Evolutionary conservation across 1,139 yeast genomes (phyloP).

Genomic region (Yamadazyma atlantica): DNA sequence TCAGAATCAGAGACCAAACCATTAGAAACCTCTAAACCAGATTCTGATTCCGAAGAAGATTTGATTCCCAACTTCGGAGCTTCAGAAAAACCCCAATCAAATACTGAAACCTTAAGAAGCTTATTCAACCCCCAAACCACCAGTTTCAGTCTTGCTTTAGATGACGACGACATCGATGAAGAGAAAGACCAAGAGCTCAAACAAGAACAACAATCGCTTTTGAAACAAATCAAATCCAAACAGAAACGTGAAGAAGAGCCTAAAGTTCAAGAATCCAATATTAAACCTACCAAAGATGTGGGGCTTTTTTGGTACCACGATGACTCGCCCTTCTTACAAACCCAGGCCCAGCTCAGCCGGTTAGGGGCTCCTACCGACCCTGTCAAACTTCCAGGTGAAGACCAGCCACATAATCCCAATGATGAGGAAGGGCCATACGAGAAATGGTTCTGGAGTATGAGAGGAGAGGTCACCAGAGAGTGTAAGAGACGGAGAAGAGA

Average conservation of each 20-base stretch:
- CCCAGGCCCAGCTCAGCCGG: conserved; percentile 77
- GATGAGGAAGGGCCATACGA: conserved; percentile 61
- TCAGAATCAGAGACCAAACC: conserved; percentile 4
- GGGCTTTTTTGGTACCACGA: conserved; percentile 82
- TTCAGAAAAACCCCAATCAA: conserved; percentile 24
- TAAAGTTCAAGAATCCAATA: not conserved
- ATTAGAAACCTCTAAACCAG: too few relatives aligned
- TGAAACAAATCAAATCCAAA: conserved; percentile 32
- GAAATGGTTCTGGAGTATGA: conserved; percentile 74
- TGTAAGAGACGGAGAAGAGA: conserved; percentile 77
- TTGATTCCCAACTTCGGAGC: conserved; percentile 49
- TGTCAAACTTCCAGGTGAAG: conserved; percentile 39
- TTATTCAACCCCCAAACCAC: conserved; percentile 52
- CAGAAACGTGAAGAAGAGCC: conserved; percentile 19
- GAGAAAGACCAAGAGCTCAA: conserved; percentile 16
- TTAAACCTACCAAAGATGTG: conserved; percentile 18
- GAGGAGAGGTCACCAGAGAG: conserved; percentile 79
- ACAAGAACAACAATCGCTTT: conserved; percentile 25
- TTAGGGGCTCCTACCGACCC: conserved; percentile 35
- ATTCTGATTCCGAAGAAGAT: conserved; percentile 19
- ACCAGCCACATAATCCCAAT: conserved; percentile 23
- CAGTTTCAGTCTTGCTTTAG: conserved; percentile 34
- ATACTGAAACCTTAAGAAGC: conserved; percentile 61
- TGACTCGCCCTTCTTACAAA: conserved; percentile 80
- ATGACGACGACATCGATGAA: conserved; percentile 39